Evolutionary conservation across 768 basidiomycete genomes (phyloP), one percentile per base, ranked within the genome.

Genomic region (Cantharellus anzutake): DNA sequence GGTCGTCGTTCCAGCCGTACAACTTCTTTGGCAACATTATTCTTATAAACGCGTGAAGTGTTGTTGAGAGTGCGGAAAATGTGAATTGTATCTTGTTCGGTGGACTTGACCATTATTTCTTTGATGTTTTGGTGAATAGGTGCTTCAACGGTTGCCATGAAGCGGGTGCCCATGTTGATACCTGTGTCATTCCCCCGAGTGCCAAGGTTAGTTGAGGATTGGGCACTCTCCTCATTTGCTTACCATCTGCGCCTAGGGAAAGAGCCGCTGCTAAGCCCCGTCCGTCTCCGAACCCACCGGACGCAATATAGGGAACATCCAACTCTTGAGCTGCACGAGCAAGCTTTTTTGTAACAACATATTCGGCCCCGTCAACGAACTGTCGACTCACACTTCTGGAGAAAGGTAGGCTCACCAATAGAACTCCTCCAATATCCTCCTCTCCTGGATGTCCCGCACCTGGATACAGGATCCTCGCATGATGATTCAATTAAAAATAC

Each of bases 381-480:
- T 35, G 35, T 40, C 56, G 52, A 20, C 56, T 55, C 29, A 40
- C 53, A n/a, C 29, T 29, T 29, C 4, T 20, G 53, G 59, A 39
- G 60, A 56, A 20, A 29, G 20, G 0, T 29, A 29, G 20, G 60
- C 69, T 55, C 64, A 89, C 88, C 72, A 96, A 71, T 2, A 96
- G 84, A 35, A 94, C 66, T 3, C 85, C 86, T 2, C 87, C 86
- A 29, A 96, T 85, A 67, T 96, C 93, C 50, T 94, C 86, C 67
- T 96, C 92, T 62, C 93, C 93, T 14, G 90, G 89, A 69, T 92
- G 89, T 35, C 92, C 92, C 38, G 89, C 92, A 67, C 88, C 87
- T 89, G 66, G n/a, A 7, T 35, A 55, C 16, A 11, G 7, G 52
- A 7, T 29, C 29, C 44, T 48, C 44, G 29, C 11, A 11, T 29